These are phyloP conservation scores for Puccinia novopanici DNA, from an alignment of 1,284 basidiomycete species.

Conservation along the genomic window DNA sequence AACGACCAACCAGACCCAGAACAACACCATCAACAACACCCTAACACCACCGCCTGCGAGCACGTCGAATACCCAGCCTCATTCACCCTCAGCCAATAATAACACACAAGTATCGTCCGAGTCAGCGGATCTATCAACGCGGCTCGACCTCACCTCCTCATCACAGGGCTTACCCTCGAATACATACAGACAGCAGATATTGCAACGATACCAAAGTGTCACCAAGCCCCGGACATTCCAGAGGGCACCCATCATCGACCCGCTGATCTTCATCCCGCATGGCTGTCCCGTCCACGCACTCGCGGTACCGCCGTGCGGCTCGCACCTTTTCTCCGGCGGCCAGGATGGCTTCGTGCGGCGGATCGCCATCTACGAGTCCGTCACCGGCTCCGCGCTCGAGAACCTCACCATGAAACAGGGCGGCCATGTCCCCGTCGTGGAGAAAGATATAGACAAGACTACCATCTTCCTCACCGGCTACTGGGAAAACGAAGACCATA, in stretches of 20 bases:
- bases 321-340: constrained; percentile 84
- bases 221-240: constrained; percentile 52
- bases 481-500: constrained; percentile 68
- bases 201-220: constrained; percentile 6
- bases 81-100: not conserved
- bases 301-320: constrained; percentile 80
- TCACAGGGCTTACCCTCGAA: not conserved
- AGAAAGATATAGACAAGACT: constrained; percentile 82
- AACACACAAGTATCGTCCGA: not conserved
- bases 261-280: constrained; percentile 86
- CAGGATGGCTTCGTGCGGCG: constrained; percentile 85
- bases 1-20: not conserved
- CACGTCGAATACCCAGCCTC: not conserved
- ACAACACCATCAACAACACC: not conserved
- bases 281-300: constrained; percentile 82
- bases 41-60: not conserved
- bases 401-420: constrained; percentile 85
- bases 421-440: constrained; percentile 80
- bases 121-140: constrained; percentile 14
- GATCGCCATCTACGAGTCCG: constrained; percentile 76
- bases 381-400: constrained; percentile 81
- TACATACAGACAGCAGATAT: constrained; percentile 31
- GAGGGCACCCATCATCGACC: constrained; percentile 67
- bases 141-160: not conserved
- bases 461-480: constrained; percentile 81